Evolutionary conservation across 2,329 filamentous ascomycete species (phyloP).

Genomic region (Aspergillus phoenicis): DNA sequence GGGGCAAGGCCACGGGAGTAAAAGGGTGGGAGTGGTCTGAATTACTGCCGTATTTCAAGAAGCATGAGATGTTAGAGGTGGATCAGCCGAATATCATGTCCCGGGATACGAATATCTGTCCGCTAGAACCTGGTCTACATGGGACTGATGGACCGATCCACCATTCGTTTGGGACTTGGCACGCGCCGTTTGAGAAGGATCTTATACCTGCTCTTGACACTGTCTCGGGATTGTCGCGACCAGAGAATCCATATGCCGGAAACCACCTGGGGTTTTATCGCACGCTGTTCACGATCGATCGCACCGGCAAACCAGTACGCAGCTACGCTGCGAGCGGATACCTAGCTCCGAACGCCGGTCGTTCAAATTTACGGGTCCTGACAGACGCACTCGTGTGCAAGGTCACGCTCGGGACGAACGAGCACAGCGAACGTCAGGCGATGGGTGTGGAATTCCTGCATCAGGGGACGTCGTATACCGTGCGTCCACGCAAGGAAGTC

Average conservation of each 20-base stretch:
- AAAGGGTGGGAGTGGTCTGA: conserved; percentile 49
- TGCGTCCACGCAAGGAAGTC: conserved; percentile 52
- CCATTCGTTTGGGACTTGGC: too few relatives aligned
- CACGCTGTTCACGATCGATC: conserved; percentile 20
- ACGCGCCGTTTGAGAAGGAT: too few relatives aligned
- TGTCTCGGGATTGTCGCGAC: too few relatives aligned
- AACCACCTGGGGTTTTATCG: too few relatives aligned
- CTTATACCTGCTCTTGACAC: too few relatives aligned
- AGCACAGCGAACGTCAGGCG: conserved; percentile 2
- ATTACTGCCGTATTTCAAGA: conserved; percentile 52
- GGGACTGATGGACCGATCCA: too few relatives aligned
- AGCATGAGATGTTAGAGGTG: conserved; percentile 25
- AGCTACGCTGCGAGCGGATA: conserved; percentile 24
- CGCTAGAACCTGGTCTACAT: too few relatives aligned
- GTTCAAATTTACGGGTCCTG: conserved; percentile 21
- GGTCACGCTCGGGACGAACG: conserved; percentile 13
- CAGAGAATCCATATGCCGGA: too few relatives aligned
- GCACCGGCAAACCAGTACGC: conserved; percentile 14
- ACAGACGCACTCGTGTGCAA: conserved; percentile 20
- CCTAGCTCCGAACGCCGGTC: conserved; percentile 3
- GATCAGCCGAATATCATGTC: too few relatives aligned
- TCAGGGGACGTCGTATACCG: conserved; percentile 31
- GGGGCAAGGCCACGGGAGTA: conserved; percentile 49
- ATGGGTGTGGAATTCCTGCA: conserved; percentile 24
- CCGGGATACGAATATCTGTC: too few relatives aligned